phyloP scores from a whole-genome alignment of 805 yeast genomes.

The Sungouiozyma ichnusensis region DNA sequence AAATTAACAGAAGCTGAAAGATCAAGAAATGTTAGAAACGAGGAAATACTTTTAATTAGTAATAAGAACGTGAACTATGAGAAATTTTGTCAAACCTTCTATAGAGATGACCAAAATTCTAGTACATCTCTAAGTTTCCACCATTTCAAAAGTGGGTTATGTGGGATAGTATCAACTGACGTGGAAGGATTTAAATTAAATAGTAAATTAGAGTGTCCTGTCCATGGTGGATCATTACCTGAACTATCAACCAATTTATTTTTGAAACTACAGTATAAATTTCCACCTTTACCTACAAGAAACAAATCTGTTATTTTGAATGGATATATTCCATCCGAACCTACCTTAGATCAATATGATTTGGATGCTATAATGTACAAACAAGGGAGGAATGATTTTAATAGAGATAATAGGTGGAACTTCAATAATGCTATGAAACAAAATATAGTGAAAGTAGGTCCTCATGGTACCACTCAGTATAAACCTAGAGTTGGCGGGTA shows the following conservation, averaged over 20 bases:
- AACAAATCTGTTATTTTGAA: conserved; percentile 73
- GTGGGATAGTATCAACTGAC: conserved; percentile 42
- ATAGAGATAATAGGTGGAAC: conserved; percentile 21
- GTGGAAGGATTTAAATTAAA: conserved; percentile 25
- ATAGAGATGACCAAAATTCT: conserved; percentile 21
- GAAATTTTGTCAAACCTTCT: conserved; percentile 24
- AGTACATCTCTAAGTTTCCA: conserved; percentile 32
- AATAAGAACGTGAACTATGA: conserved; percentile 42
- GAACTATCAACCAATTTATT: conserved; percentile 34
- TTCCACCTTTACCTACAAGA: conserved; percentile 33
- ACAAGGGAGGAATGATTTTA: conserved; percentile 28
- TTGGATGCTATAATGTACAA: conserved; percentile 48
- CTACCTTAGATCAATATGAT: conserved; percentile 59
- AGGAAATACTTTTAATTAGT: conserved; percentile 62
- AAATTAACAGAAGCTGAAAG: conserved; percentile 56
- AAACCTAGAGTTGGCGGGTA: conserved; percentile 43
- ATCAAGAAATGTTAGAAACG: conserved; percentile 57
- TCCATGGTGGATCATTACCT: conserved; percentile 26
- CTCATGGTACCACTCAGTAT: conserved; percentile 37
- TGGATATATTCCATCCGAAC: conserved; percentile 58
- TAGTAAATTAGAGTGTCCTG: conserved; percentile 28
- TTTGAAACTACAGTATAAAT: conserved; percentile 43
- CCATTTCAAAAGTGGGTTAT: conserved; percentile 42
- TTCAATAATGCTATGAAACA: conserved; percentile 29
- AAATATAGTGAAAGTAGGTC: conserved; percentile 38